Evolutionary conservation across 1,284 basidiomycete genomes (phyloP).

Genomic region (Leccinum subrobustum): DNA sequence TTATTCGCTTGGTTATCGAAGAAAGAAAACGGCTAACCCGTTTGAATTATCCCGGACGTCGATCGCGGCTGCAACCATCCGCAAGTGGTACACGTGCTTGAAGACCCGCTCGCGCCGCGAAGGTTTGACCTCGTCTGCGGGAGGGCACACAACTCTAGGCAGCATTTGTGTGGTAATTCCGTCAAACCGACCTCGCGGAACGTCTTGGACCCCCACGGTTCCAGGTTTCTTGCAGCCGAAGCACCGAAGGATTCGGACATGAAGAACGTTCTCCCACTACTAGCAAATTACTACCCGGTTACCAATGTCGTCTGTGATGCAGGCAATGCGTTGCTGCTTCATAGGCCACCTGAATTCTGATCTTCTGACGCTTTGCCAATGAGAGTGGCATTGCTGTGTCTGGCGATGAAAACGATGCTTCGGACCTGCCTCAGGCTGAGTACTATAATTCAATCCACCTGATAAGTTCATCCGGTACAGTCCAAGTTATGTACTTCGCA

Average conservation of each 20-base stretch:
- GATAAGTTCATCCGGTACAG: background rate
- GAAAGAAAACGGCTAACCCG: background rate
- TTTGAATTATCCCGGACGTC: background rate
- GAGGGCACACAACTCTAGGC: background rate
- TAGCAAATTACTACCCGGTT: no score
- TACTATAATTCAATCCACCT: background rate
- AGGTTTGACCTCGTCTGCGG: background rate
- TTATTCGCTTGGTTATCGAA: background rate
- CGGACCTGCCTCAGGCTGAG: background rate
- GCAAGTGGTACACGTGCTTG: background rate
- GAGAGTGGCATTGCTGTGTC: background rate
- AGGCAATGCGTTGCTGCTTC: no score
- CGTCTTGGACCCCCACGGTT: background rate
- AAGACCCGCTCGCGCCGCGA: background rate
- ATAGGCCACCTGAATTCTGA: background rate
- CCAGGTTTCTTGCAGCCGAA: background rate
- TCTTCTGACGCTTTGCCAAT: background rate
- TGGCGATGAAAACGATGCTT: background rate
- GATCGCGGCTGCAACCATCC: background rate
- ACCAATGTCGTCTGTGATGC: background rate
- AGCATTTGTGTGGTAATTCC: background rate
- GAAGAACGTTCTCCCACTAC: background rate
- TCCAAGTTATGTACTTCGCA: background rate
- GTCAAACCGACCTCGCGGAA: background rate
- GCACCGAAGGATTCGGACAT: background rate